Base-by-base conservation (phyloP, 2,329 filamentous ascomycete genomes). In the Pseudocercospora crystallina region DNA sequence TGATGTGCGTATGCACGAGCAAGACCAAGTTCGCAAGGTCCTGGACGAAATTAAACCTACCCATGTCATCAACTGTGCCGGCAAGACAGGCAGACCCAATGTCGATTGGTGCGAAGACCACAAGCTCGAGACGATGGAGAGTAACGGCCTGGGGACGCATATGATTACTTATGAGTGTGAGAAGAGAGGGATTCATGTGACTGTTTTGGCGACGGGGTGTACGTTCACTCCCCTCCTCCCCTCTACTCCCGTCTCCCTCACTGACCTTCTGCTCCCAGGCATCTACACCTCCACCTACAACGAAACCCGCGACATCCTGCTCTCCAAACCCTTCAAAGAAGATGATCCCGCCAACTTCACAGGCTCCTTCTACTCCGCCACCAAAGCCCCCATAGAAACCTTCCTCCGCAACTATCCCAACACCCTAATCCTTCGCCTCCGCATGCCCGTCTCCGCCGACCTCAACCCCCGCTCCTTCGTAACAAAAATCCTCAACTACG, bases 101-200 rank as follows among this genome's bases (percentile, higher is more conserved):
- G 82, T 86, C 65, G 84, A 86, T 70, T 86, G 83, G 83, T 86
- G 84, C 62, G 84, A 87, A 71, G 81, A 84, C 63, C 79, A 87
- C 73, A 84, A 81, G 70, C 79, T 84, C 68, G 79, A 80, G 48
- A 87, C 84, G 5, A 79, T 86, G 64, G 77, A 83, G 52, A 84
- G 80, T 66, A 87, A 87, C 63, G 83, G 83, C 48, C 78, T 86
- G 40, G 84, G 84, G 47, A 81, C 82, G 32, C 64, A 85, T 58
- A 85, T 83, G 65, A 69, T 87, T 61, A 75, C 82, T 31, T 82
- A 86, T 64, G 76, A 73, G 66, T 86, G 83, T 69, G 80, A 73
- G 61, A 70, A 78, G 57, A 75, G 74, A 50, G 76, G 76, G 57
- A 76, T 87, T 47, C 84, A 87, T 67, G 75, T 78, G 63, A 87